Conservation (phyloP, 192 early-diverging fungal genomes). For the Coemansia sp. region DNA sequence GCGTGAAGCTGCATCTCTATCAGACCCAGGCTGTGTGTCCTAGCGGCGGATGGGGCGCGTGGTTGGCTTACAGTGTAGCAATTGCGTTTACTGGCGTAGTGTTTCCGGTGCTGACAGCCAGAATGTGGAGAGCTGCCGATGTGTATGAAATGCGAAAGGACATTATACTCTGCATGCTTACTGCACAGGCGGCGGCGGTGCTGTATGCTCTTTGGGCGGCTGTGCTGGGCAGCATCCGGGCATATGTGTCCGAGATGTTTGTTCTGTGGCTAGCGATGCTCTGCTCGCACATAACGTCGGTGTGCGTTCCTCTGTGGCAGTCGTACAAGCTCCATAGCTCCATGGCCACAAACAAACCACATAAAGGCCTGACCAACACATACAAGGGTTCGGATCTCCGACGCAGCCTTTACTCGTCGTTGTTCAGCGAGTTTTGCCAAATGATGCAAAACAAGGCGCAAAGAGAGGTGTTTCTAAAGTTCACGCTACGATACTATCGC, state of each 20-base stretch:
- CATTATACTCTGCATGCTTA: slow-evolving; percentile 22
- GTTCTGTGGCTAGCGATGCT: slow-evolving; percentile 30
- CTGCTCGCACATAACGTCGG: slow-evolving; percentile 22
- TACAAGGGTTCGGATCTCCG: slow-evolving; percentile 25
- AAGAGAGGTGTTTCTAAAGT: slow-evolving; percentile 24
- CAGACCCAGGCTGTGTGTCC: slow-evolving; percentile 14
- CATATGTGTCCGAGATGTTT: slow-evolving; percentile 27
- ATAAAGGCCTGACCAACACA: slow-evolving; percentile 12
- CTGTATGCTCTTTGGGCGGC: slow-evolving; percentile 36
- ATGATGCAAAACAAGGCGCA: slow-evolving; percentile 20
- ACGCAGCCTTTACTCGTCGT: slow-evolving; percentile 31
- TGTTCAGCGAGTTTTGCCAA: slow-evolving; percentile 25
- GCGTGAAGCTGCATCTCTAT: slow-evolving; percentile 2
- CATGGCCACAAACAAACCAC: slow-evolving; percentile 8
- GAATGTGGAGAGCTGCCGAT: slow-evolving; percentile 24
- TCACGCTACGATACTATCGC: slow-evolving; percentile 26
- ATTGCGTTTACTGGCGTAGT: slow-evolving; percentile 12
- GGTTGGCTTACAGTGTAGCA: slow-evolving; percentile 35
- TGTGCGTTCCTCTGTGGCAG: slow-evolving; percentile 29
- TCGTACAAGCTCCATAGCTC: slow-evolving; percentile 6
- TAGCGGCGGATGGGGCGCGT: slow-evolving; percentile 30
- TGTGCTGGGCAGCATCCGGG: slow-evolving; percentile 10
- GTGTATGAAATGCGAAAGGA: slow-evolving; percentile 23
- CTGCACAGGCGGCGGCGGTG: slow-evolving; percentile 20
- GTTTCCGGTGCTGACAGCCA: slow-evolving; percentile 21